Evolutionary conservation across 2,329 filamentous ascomycete species (phyloP), one percentile per base, ranked within the genome.

Genomic region (Cladosporium phlei): DNA sequence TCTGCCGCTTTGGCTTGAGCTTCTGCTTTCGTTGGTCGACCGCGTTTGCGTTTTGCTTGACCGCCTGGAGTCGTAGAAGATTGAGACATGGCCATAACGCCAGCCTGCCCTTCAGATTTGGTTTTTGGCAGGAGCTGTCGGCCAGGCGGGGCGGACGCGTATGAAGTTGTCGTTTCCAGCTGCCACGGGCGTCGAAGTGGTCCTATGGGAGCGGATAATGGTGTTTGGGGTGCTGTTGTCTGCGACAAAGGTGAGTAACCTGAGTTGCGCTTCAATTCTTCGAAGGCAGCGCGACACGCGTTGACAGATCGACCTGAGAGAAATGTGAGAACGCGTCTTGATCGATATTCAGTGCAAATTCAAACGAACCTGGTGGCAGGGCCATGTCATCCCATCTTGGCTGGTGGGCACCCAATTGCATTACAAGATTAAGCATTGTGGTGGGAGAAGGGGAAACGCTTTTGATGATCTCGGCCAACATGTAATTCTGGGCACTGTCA

Each of bases 401-500:
- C 54, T 66, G 64, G 72, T 62, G 52, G 67, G 65, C 48, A 60
- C 55, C 33, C 38, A 44, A 43, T 71, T 67, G 51, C 65, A 63
- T 45, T 52, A 76, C 66, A 52, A 72, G 60, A 47, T 67, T 60
- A 52, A 71, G 65, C 47, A 75, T 62, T 34, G 65, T 60, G 52
- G 66, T 63, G 38, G 70, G 67, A 32, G 69, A 63, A 46, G 75
- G 63, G 33, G 65, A 62, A 47, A 68, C 66, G 32, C 65, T 65
- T 59, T 75, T 78, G 54, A 78, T 65, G 52, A 74, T 70, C 58
- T 78, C 75, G 55, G 74, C 69, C 53, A 78, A 67, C 47, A 78
- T 60, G 37, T 62, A 60, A 49, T 65, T 62, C 62, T 67, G 52
- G 21, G 24, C 22, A 29, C 3, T 9, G 42, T 45, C 49, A 56